Evolutionary conservation across 352 stramenopile species (phyloP), one percentile per base, ranked within the genome.

Genomic region (Globisporangium spiculum): DNA sequence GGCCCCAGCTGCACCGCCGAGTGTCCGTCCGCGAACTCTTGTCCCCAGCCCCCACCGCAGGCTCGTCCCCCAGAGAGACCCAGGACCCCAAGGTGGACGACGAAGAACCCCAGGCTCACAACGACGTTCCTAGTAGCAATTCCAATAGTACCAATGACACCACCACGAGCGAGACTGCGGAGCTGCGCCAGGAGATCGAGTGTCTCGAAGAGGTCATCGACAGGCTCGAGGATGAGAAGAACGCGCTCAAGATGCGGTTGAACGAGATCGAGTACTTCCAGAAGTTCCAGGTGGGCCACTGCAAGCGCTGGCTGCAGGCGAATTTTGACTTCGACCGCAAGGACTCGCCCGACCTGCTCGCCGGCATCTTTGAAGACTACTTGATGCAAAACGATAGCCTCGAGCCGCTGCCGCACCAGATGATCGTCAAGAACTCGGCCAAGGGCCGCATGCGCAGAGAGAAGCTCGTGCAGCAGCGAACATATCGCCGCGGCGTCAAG

Each of bases 251-350:
- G 56, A 75, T 75, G 68, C 77, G 77, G 38, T 73, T 88, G 27
- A 80, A 82, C 56, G 71, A 81, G 44, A 60, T 83, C 24, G 61
- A 81, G 56, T 84, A 76, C 61, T 67, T 72, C 32, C 69, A 75
- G 32, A 68, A 71, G 64, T 88, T 88, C 55, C 70, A 74, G 52
- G 48, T 77, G 27, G 68, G 50, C 0, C 71, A 88, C 59, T 88
- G 79, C 72, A 78, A 80, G 59, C 80, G 80, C 55, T 88, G 79
- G 79, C 71, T 88, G 44, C 65, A 68, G 16, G 65, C 54, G 63
- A 88, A 88, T 68, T 88, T 74, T 69, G 79, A 85, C 36, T 88
- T 88, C 58, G 80, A 88, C 60, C 77, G 80, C 52, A 82, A 82
- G 52, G 79, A 88, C 70, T 76, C 75, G 4, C 71, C 79, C 20